These are phyloP conservation scores for Harrya chromipes DNA, from an alignment of 768 basidiomycete species.

Conservation along the genomic window DNA sequence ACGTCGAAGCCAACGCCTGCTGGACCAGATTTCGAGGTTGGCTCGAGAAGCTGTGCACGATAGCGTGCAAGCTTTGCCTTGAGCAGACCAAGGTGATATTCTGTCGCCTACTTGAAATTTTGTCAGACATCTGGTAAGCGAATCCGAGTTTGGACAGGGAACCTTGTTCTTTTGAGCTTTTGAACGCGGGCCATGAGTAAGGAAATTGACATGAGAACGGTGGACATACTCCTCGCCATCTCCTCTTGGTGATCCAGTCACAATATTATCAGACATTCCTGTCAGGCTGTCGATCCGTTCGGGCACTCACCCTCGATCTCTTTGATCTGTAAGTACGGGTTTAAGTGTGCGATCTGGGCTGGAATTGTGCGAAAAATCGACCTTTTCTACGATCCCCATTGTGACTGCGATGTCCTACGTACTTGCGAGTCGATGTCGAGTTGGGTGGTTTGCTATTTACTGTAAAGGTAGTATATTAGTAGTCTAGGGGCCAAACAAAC, in stretches of 20 bases:
- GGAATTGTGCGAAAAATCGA: conserved; percentile 18
- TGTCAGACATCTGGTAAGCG: conserved; percentile 11
- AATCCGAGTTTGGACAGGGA: not conserved
- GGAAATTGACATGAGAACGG: not conserved
- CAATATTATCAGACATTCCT: conserved; percentile 7
- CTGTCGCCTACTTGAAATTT: conserved; percentile 63
- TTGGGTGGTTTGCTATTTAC: too few relatives aligned
- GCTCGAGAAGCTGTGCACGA: conserved; percentile 92
- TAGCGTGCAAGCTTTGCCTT: conserved; percentile 96
- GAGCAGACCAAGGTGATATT: conserved; percentile 89
- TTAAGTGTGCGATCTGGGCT: conserved; percentile 3
- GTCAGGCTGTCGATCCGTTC: not conserved
- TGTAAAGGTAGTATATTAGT: too few relatives aligned
- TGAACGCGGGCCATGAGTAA: not conserved
- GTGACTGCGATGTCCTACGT: conserved; percentile 17
- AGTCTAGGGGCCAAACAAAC: too few relatives aligned
- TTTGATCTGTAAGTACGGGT: conserved; percentile 73
- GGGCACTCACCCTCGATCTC: conserved; percentile 82
- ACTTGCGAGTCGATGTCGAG: too few relatives aligned
- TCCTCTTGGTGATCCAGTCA: conserved; percentile 58
- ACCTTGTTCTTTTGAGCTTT: conserved; percentile 96
- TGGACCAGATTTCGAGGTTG: conserved; percentile 76
- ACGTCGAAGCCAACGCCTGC: conserved; percentile 87
- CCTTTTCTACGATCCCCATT: conserved; percentile 97
- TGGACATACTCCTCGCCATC: conserved; percentile 88